Evolutionary conservation across 176 grass and related monocot genomes (phyloP), one percentile per base, ranked within the genome.

Genomic region (Dactylis glomerata): DNA sequence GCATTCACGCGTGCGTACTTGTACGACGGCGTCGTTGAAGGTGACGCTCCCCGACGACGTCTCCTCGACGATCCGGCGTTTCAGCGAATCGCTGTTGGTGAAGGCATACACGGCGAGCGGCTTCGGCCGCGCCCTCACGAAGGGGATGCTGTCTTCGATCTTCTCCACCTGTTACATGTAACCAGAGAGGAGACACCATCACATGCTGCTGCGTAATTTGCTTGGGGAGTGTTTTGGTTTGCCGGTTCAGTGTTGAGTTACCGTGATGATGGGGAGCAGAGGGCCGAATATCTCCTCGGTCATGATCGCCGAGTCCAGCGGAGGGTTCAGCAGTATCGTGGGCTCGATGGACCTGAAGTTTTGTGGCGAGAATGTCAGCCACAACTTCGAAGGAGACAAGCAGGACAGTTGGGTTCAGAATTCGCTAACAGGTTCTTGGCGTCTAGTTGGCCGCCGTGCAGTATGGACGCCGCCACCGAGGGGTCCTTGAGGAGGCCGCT

Each of bases 201-300:
- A 34, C 36, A 74, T 68, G 23, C 27, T 50, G 42, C 22, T 51
- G 62, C 46, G 24, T 5, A 33, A 15, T n/a, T 49, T 68, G 68
- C 68, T 71, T 14, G 34, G 20, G 36, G 64, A 38, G 32, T n/a
- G n/a, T n/a, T 54, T 41, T 2, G 22, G n/a, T 61, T 44, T 5
- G 30, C 67, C 8, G 17, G 42, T 38, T 81, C 22, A 17, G 37
- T 27, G 28, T 49, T 28, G 6, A 1, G 56, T 41, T 86, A 93
- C 95, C 74, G 96, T 99, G 84, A 99, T 96, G 83, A 99, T 89
- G 3, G 96, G 96, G 79, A 98, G 93, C 33, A 98, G 80, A 6
- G 93, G 96, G 6, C 96, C 96, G 70, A 98, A 98, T 5, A 98
- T 98, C 89, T 98, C 93, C 78, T 95, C 96, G 23, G 77, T 94